Conservation (phyloP, 805 yeast species). For the Suhomyces sp. region DNA sequence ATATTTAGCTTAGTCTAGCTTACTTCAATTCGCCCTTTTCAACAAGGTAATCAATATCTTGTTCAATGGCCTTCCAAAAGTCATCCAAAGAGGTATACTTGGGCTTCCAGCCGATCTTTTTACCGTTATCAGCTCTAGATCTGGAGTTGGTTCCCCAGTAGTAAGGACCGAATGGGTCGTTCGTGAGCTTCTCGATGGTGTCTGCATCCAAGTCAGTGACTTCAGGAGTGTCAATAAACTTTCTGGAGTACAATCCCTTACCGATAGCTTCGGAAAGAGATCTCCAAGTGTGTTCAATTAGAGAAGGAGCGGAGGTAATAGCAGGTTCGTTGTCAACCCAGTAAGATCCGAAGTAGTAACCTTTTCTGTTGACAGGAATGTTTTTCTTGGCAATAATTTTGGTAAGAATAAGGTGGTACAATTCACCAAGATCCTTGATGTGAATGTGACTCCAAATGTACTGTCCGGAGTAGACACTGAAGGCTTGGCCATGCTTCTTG, state of each 20-base stretch:
- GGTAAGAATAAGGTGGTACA: slow-evolving; percentile 23
- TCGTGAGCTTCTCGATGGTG: slow-evolving; percentile 12
- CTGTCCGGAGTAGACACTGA: slow-evolving; percentile 27
- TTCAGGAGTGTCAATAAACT: slow-evolving; percentile 12
- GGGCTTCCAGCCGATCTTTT: slow-evolving; percentile 28
- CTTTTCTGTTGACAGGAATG: slow-evolving; percentile 27
- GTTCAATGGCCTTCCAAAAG: slow-evolving; percentile 18
- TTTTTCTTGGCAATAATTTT: slow-evolving; percentile 18
- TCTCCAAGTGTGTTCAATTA: slow-evolving; percentile 26
- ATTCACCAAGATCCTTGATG: slow-evolving; percentile 30
- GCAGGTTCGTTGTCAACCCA: slow-evolving; percentile 8
- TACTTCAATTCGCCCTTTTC: neutral
- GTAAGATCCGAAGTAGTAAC: slow-evolving; percentile 35
- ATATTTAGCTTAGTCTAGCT: neutral
- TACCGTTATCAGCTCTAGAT: slow-evolving; percentile 24
- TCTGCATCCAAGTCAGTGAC: slow-evolving; percentile 15
- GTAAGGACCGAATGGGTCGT: slow-evolving; percentile 16
- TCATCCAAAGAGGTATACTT: slow-evolving; percentile 9
- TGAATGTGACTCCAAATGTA: slow-evolving; percentile 37
- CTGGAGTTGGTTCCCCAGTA: slow-evolving; percentile 28
- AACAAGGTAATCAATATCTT: slow-evolving; percentile 15
- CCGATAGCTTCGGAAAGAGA: slow-evolving; percentile 22
- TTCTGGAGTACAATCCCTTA: slow-evolving; percentile 13
- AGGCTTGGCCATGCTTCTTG: slow-evolving; percentile 17
- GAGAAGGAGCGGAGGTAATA: slow-evolving; percentile 10